These are phyloP conservation scores for Boletus vermiculosoides DNA, from an alignment of 768 basidiomycete species.

Conservation along the genomic window DNA sequence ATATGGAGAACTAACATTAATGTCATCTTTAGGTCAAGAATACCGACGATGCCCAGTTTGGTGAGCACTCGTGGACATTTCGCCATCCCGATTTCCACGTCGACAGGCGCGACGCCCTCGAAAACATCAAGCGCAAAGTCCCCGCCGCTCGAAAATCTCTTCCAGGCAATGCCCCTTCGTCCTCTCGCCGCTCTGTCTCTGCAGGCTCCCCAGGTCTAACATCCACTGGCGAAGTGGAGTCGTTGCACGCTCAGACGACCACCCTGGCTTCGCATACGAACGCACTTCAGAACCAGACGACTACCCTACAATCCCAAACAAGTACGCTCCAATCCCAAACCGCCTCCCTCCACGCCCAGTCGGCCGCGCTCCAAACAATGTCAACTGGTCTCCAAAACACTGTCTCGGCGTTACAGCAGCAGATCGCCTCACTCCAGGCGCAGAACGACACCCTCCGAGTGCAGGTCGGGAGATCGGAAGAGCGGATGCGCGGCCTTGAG, in stretches of 20 bases:
- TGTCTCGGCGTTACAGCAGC: constrained; percentile 30
- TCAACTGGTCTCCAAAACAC: constrained; percentile 26
- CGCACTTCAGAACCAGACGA: constrained; percentile 31
- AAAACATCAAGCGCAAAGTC: constrained; percentile 65
- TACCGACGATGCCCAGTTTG: constrained; percentile 73
- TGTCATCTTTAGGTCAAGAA: constrained; percentile 62
- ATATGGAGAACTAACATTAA: not conserved
- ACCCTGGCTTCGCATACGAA: constrained; percentile 31
- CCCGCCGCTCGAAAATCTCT: constrained; percentile 36
- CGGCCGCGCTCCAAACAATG: constrained; percentile 33
- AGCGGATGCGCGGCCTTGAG: constrained; percentile 57
- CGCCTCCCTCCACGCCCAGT: constrained; percentile 36
- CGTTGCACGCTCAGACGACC: constrained; percentile 30
- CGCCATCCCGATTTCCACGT: constrained; percentile 53
- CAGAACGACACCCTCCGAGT: constrained; percentile 34
- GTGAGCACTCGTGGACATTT: constrained; percentile 57
- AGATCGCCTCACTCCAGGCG: constrained; percentile 25
- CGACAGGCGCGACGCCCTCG: constrained; percentile 53
- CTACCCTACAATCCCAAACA: constrained; percentile 28
- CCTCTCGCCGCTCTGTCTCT: constrained; percentile 27
- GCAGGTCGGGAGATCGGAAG: constrained; percentile 40
- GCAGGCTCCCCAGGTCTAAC: constrained; percentile 29
- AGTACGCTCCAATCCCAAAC: constrained; percentile 30
- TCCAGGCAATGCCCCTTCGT: constrained; percentile 28
- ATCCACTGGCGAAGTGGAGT: constrained; percentile 24